Evolutionary conservation across 345 rosid genomes (phyloP).

Genomic region (Corchorus olitorius): DNA sequence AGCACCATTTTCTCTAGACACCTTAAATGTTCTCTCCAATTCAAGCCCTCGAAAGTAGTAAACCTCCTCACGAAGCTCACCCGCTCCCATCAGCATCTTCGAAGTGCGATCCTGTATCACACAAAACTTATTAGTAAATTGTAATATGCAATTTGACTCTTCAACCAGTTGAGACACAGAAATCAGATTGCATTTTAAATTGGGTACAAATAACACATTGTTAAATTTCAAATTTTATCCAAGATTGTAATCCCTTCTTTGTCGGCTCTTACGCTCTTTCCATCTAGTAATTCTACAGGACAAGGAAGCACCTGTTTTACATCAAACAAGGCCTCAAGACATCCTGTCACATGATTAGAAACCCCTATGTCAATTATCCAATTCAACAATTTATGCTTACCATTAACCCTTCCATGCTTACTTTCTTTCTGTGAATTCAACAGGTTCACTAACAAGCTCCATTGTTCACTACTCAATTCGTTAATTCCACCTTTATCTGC

Average conservation of each 20-base stretch:
- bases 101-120: neutral
- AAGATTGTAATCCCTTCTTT: neutral
- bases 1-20: neutral
- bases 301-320: neutral
- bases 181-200: neutral
- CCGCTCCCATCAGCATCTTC: neutral
- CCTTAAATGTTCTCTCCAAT: neutral
- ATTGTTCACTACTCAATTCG: neutral
- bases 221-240: neutral
- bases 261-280: neutral
- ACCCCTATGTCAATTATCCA: constrained; percentile 16
- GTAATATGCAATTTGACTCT: neutral
- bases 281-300: neutral
- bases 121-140: neutral
- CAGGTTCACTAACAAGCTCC: neutral
- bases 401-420: neutral
- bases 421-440: neutral
- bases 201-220: constrained; percentile 11
- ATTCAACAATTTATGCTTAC: neutral
- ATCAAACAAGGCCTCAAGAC: neutral
- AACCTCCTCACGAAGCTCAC: neutral
- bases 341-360: constrained; percentile 14
- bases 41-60: neutral
- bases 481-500: neutral
- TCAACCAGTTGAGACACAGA: constrained; percentile 14